These are phyloP conservation scores for Curvularia lunata DNA, from an alignment of 2,329 filamentous ascomycete species.

Conservation along the genomic window DNA sequence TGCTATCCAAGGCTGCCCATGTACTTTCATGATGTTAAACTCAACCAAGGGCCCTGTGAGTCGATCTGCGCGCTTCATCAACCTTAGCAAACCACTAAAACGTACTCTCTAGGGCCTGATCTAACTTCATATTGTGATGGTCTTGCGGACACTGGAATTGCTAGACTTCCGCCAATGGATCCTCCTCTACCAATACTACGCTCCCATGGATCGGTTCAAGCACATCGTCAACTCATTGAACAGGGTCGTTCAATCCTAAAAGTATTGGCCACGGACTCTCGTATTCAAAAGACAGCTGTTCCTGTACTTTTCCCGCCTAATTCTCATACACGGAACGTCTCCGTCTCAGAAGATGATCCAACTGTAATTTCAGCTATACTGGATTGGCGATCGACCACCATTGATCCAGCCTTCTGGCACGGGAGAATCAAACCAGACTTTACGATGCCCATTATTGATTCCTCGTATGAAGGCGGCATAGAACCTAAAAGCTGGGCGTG, in stretches of 20 bases:
- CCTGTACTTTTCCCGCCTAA: slow-evolving; percentile 51
- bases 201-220: slow-evolving; percentile 47
- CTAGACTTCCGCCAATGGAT: slow-evolving; percentile 41
- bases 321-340: slow-evolving; percentile 53
- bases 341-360: slow-evolving; percentile 50
- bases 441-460: slow-evolving; percentile 34
- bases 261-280: slow-evolving; percentile 34
- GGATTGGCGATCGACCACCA: slow-evolving; percentile 52
- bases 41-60: slow-evolving; percentile 52
- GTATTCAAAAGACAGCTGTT: slow-evolving; percentile 35
- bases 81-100: slow-evolving; percentile 15
- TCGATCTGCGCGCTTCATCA: slow-evolving; percentile 3
- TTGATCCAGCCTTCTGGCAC: slow-evolving; percentile 52
- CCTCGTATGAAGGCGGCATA: slow-evolving; percentile 19
- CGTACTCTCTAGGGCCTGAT: slow-evolving; percentile 41
- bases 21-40: slow-evolving; percentile 42
- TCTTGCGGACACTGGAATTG: slow-evolving; percentile 50
- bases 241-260: slow-evolving; percentile 37
- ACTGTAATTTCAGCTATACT: slow-evolving; percentile 50
- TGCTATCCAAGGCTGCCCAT: slow-evolving; percentile 39
- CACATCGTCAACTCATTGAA: slow-evolving; percentile 45
- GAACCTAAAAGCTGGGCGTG: slow-evolving; percentile 38
- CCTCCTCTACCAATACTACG: slow-evolving; percentile 22
- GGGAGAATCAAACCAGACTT: slow-evolving; percentile 51
- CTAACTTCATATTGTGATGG: slow-evolving; percentile 45